Conservation (phyloP, 768 basidiomycete genomes). For the Megacollybia marginata region DNA sequence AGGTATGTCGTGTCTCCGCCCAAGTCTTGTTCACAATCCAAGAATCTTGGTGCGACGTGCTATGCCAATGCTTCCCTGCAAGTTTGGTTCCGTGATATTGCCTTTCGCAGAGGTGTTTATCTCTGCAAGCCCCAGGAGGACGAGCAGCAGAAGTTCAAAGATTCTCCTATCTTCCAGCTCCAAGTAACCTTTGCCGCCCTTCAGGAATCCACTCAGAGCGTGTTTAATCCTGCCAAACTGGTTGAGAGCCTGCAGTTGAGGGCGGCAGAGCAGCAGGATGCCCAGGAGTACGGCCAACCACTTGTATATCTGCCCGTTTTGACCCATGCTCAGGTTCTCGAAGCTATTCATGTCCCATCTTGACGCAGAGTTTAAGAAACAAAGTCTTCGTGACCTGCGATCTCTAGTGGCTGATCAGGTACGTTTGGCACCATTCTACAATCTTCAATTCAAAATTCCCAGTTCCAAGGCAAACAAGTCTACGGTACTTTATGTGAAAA, state of each 20-base stretch:
- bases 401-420: slow-evolving; percentile 74
- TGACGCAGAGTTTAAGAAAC: slow-evolving; percentile 82
- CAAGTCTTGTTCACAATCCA: slow-evolving; percentile 2
- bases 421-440: too few relatives aligned
- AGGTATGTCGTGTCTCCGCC: slow-evolving; percentile 32
- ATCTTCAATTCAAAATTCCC: slow-evolving; percentile 1
- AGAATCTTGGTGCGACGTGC: slow-evolving; percentile 97
- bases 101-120: slow-evolving; percentile 81
- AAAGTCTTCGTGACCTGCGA: slow-evolving; percentile 52
- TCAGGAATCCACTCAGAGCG: slow-evolving; percentile 59
- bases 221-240: slow-evolving; percentile 79
- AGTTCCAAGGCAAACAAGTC: slow-evolving; percentile 85
- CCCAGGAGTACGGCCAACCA: slow-evolving; percentile 68
- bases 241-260: slow-evolving; percentile 80
- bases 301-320: slow-evolving; percentile 2
- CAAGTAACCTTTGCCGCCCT: slow-evolving; percentile 82
- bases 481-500: slow-evolving; percentile 74
- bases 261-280: slow-evolving; percentile 89
- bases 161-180: slow-evolving; percentile 72
- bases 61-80: slow-evolving; percentile 96
- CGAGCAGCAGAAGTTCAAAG: slow-evolving; percentile 43
- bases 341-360: slow-evolving; percentile 92
- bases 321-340: slow-evolving; percentile 57
- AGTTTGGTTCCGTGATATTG: slow-evolving; percentile 86
- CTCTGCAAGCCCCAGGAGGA: slow-evolving; percentile 56